Evolutionary conservation across 106 monocot genomes (phyloP), one percentile per base, ranked within the genome.

Genomic region (Triglochin maritima): DNA sequence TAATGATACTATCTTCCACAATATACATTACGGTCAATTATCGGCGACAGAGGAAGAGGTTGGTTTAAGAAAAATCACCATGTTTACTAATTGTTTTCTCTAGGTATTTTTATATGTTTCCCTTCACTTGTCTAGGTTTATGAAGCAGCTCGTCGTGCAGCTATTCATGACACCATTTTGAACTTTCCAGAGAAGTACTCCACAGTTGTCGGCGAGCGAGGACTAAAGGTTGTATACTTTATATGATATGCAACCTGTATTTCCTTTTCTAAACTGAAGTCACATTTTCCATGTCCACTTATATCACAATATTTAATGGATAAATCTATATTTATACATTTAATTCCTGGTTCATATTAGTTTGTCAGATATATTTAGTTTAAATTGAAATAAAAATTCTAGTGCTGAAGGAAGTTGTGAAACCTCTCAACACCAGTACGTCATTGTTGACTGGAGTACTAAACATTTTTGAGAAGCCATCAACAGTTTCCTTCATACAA

Each of bases 161-260:
- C 90, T 72, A 86, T 96, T 73, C 95, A 96, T 81, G 90, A 90
- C 60, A 90, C 95, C 47, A 82, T 96, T 16, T 85, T 90, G 95
- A 91, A 82, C 8, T 96, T 96, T 60, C 95, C 95, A 14, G 87
- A 90, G 59, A 90, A 88, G 60, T 96, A 90, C 64, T 80, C 83
- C 7, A 96, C 95, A 44, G 70, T 96, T 57, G 95, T 96, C 72
- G 95, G 95, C 64, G 95, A 96, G 74, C 72, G 95, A 80, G 95
- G 95, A 66, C 67, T 96, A 17, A 96, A 96, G 95, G 95, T 71
- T 63, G 43, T 15, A 66, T 15, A 6, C 46, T 14, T 50, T 16
- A 66, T 8, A 48, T 66, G 65, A 15, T 12, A 49, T 66, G 7
- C 47, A 66, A 6, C 29, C 29, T 29, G 29, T 29, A 29, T 29